These are phyloP conservation scores for Terfezia claveryi DNA, from an alignment of 495 filamentous ascomycete genomes.

Conservation along the genomic window DNA sequence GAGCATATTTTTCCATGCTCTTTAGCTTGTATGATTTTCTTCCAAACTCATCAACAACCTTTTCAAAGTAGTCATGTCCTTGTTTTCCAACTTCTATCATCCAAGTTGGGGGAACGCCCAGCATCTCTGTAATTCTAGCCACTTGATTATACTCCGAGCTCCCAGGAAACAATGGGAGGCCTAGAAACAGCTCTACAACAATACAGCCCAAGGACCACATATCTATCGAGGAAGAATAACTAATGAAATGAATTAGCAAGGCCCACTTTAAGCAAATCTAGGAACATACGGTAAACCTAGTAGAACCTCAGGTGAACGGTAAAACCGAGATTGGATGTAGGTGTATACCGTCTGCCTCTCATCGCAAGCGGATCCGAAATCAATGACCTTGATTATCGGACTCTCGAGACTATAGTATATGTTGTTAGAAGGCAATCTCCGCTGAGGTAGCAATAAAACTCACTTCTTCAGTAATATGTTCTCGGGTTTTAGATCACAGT, in stretches of 20 bases:
- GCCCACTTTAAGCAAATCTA: too few species aligned
- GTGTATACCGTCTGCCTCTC: conserved; percentile 98
- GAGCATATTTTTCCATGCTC: conserved; percentile 88
- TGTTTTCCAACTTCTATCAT: conserved; percentile 99
- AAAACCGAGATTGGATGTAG: conserved; percentile 97
- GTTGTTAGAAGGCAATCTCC: conserved; percentile 3
- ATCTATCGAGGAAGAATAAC: conserved; percentile 96
- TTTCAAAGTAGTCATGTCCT: conserved; percentile 92
- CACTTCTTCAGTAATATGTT: conserved; percentile 96
- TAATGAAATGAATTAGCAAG: conserved; percentile 11
- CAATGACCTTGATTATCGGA: conserved; percentile 99
- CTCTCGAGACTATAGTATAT: conserved; percentile 50
- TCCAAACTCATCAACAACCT: conserved; percentile 65
- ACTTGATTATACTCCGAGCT: conserved; percentile 99
- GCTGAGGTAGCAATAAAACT: conserved; percentile 12
- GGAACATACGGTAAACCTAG: conserved; percentile 56
- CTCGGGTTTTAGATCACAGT: conserved; percentile 96
- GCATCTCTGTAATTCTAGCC: conserved; percentile 92
- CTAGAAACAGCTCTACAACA: conserved; percentile 92
- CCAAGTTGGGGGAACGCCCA: conserved; percentile 89
- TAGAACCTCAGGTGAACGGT: conserved; percentile 88
- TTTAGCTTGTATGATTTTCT: conserved; percentile 79
- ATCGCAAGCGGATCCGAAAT: conserved; percentile 97
- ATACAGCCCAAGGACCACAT: conserved; percentile 99
- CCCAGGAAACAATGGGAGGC: conserved; percentile 84